Base-by-base conservation (phyloP, 306 rosid genomes). In the Trifolium fragiferum region DNA sequence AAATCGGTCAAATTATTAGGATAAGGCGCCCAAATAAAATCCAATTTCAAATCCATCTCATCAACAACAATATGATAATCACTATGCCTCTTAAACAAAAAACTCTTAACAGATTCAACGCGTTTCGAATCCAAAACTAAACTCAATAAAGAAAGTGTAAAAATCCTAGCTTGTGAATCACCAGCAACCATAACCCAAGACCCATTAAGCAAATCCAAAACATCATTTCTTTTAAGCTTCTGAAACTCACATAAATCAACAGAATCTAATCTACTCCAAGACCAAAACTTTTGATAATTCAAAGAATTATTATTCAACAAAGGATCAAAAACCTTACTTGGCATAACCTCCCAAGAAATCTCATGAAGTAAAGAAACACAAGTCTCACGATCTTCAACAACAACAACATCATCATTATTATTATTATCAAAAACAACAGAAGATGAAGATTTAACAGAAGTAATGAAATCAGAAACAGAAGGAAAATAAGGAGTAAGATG, bases 401-500 rank as follows among this genome's bases (percentile, higher is more conserved):
- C 89, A 64, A 85, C 88, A 62, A 74, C 72, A 74, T 37, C 60
- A 50, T 14, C 49, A 30, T 54, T 40, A 30, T 32, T 89, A 33
- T 7, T 33, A 33, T 7, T 6, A 33, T 33, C 37, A 33, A 33
- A 0, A 33, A 44, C 89, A 85, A 41, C 73, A 62, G n/a, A 78
- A 40, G 80, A 66, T 13, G 96, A 85, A 20, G 97, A 86, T 60
- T 60, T 60, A 72, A 87, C 98, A 41, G 96, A 74, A 69, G 90
- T 70, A 43, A 88, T 85, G 5, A 91, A 75, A 86, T 90, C 93
- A 33, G 90, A 81, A 58, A 88, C 82, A 38, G 96, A 84, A 70
- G 97, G 97, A 35, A 93, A 91, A 86, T 89, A 89, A 13, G 98
- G 93, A 54, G 96, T 89, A 38, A 93, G 85, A 80, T 93, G 98